Evolutionary conservation across 495 filamentous ascomycete genomes (phyloP).

Genomic region (Cudoniella acicularis): DNA sequence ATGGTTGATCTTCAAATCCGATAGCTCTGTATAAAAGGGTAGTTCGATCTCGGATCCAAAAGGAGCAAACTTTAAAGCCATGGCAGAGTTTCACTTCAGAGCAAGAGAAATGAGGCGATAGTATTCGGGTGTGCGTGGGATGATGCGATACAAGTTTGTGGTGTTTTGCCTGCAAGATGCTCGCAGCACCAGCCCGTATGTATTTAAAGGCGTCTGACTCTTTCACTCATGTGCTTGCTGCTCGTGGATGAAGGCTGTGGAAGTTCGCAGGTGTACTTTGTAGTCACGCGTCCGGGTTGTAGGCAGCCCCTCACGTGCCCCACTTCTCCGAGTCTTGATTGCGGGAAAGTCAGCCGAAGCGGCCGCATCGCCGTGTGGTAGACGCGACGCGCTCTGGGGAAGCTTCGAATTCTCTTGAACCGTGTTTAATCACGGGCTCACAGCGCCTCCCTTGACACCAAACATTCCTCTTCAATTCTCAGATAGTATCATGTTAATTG

Average conservation of each 20-base stretch:
- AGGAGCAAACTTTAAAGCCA: constrained; percentile 63
- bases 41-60: constrained; percentile 94
- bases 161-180: no score
- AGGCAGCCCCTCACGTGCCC: no score
- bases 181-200: no score
- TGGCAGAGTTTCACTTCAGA: background rate
- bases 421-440: no score
- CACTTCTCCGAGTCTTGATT: no score
- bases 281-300: no score
- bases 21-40: constrained; percentile 87
- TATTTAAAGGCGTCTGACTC: no score
- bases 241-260: background rate
- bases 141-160: background rate
- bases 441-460: no score
- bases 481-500: constrained; percentile 69
- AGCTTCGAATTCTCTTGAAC: background rate
- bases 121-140: background rate
- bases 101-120: background rate
- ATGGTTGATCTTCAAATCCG: constrained; percentile 88
- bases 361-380: background rate
- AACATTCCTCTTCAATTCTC: background rate
- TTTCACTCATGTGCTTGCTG: background rate
- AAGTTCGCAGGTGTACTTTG: background rate
- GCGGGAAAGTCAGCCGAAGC: no score
- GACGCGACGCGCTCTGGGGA: background rate